Conservation (phyloP, 768 basidiomycete species). For the Dacryopinax primogenitus region DNA sequence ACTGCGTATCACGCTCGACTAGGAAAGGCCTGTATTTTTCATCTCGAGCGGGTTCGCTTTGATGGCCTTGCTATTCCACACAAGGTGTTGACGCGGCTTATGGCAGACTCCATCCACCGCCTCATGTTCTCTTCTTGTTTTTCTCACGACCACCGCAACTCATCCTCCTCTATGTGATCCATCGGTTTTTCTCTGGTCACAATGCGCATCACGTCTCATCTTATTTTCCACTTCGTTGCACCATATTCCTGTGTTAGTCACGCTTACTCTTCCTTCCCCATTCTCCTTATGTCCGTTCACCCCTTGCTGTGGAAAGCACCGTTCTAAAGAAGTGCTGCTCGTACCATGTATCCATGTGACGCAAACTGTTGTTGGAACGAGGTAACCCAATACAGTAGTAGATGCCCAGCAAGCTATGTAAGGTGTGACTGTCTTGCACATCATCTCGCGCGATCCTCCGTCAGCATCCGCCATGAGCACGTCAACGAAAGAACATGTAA, state of each 20-base stretch:
- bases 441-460: too few relatives aligned
- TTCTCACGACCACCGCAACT: constrained; percentile 9
- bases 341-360: constrained; percentile 9
- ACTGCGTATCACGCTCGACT: constrained; percentile 86
- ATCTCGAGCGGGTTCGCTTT: not conserved
- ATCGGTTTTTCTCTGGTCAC: constrained; percentile 8
- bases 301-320: not conserved
- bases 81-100: not conserved
- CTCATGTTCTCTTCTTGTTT: constrained; percentile 5
- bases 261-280: not conserved
- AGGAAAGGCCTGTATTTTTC: constrained; percentile 25
- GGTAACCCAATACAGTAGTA: constrained; percentile 9
- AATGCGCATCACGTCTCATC: constrained; percentile 9
- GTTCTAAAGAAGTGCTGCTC: not conserved
- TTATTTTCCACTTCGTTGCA: constrained; percentile 3
- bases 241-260: constrained; percentile 9
- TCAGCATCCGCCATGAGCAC: too few relatives aligned
- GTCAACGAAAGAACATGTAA: too few relatives aligned
- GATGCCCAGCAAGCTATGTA: not conserved
- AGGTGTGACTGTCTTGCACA: not conserved
- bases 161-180: constrained; percentile 9
- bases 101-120: not conserved
- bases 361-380: constrained; percentile 4
- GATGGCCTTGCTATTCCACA: not conserved
- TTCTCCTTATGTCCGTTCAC: not conserved